Percentiles rank a stretch among this genome's conserved stretches.
These are phyloP conservation scores for Neurospora tetrasperma DNA, from an alignment of 495 filamentous ascomycete species.

Conservation along the genomic window DNA sequence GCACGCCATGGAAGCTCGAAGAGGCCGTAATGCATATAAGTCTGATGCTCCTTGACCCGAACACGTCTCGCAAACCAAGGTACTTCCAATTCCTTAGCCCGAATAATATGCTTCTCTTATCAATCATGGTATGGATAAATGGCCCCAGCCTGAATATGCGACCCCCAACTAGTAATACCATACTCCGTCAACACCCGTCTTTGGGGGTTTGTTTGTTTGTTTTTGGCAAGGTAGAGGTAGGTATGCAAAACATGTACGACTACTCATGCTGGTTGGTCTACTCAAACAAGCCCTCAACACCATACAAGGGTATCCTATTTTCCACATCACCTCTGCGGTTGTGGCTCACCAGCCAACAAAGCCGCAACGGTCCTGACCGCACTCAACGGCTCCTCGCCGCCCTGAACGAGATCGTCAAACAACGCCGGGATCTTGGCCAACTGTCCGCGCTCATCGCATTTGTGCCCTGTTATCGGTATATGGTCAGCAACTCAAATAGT, in stretches of 20 bases:
- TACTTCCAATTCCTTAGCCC: background rate
- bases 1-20: background rate
- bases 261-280: background rate
- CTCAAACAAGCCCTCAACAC: conserved; percentile 1
- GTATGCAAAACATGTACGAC: background rate
- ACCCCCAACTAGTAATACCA: background rate
- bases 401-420: conserved; percentile 42
- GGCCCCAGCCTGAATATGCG: background rate
- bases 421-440: conserved; percentile 40
- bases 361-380: conserved; percentile 44
- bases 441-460: conserved; percentile 35
- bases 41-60: background rate
- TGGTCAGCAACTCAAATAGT: conserved; percentile 12
- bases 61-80: background rate
- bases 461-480: conserved; percentile 31
- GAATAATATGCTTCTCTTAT: background rate
- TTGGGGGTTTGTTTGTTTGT: background rate
- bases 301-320: background rate
- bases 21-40: background rate
- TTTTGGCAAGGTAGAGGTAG: background rate
- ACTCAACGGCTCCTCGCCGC: conserved; percentile 37
- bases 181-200: background rate
- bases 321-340: conserved; percentile 5
- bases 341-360: conserved; percentile 34
- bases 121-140: background rate